Percentiles rank a stretch among this genome's conserved stretches.
phyloP scores from a whole-genome alignment of 352 stramenopile genomes.

The Thalassiosira delicatula region DNA sequence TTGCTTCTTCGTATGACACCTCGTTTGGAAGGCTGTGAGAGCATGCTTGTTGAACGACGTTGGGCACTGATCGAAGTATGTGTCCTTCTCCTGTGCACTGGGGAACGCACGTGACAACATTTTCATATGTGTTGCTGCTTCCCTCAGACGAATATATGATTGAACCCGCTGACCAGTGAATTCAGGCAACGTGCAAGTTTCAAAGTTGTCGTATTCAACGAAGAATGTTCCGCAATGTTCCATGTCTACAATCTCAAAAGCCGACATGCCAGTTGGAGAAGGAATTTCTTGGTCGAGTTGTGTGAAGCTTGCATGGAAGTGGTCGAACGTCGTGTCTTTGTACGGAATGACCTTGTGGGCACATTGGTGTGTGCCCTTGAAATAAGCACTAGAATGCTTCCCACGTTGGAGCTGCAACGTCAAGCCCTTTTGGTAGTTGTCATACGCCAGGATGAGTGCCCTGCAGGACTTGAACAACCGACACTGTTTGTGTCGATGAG shows the following conservation, averaged over 20 bases:
- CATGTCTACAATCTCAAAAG: too few species aligned
- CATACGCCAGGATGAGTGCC: conserved; percentile 10
- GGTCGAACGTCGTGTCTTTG: background rate
- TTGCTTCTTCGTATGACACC: background rate
- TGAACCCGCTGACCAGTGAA: conserved; percentile 1
- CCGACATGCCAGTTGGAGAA: too few species aligned
- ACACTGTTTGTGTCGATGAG: background rate
- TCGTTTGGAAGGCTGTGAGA: background rate
- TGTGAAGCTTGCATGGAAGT: background rate
- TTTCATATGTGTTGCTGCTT: background rate
- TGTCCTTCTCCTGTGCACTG: background rate
- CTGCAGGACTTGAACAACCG: background rate
- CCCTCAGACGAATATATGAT: background rate
- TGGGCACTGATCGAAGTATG: conserved; percentile 2
- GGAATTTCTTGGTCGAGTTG: conserved; percentile 10
- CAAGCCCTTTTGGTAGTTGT: conserved; percentile 27
- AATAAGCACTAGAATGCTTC: conserved; percentile 14
- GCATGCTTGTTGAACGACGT: background rate
- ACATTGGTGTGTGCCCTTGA: too few species aligned
- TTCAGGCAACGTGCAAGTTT: background rate
- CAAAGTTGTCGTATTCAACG: background rate
- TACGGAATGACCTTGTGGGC: background rate
- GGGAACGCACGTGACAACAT: background rate
- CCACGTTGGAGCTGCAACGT: conserved; percentile 14
- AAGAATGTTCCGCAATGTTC: background rate